Evolutionary conservation across 441 rosid species (phyloP), one percentile per base, ranked within the genome.

Genomic region (Mallotus repandus): DNA sequence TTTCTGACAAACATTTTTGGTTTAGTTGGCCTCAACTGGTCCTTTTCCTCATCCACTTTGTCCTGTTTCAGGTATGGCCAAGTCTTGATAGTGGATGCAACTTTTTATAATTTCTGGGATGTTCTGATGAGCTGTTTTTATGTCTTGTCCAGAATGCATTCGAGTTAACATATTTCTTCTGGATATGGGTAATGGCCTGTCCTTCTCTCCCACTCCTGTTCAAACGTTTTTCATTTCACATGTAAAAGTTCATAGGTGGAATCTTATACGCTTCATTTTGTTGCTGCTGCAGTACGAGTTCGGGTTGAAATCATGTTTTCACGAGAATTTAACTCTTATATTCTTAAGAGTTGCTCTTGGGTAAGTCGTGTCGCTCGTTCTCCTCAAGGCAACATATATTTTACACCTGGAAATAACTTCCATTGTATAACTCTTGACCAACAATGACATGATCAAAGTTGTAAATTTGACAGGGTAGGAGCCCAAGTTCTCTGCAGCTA

Each of bases 1-100:
- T 85, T 77, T 89, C 98, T 5, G 96, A 93, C 72, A 83, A 79
- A 66, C 88, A 96, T 74, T 96, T 96, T 77, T 96, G 99, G 99
- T 91, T 96, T 61, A 75, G 84, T 59, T 83, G 85, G 77, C 99
- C 99, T 16, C 88, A 90, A 16, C 65, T 90, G 66, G 72, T 96
- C 77, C 98, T 96, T 43, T 86, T 87, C 66, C 91, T 93, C 68
- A 88, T 96, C 52, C 99, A 96, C 78, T 96, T 93, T 68, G 92
- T 93, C 11, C 86, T 96, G 77, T 96, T 93, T 76, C 94, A 86
- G 99, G 99, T 95, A 79, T 57, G 14, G 7, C 19, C n/a, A 4
- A 22, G 41, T 21, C 12, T 59, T 29, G 2, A 1, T 29, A 25
- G 15, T 35, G 13, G 46, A 61, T 10, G 45, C 48, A 14, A 11